These are phyloP conservation scores for Coleophoma eucalyptorum DNA, from an alignment of 2,329 filamentous ascomycete species.

Conservation along the genomic window DNA sequence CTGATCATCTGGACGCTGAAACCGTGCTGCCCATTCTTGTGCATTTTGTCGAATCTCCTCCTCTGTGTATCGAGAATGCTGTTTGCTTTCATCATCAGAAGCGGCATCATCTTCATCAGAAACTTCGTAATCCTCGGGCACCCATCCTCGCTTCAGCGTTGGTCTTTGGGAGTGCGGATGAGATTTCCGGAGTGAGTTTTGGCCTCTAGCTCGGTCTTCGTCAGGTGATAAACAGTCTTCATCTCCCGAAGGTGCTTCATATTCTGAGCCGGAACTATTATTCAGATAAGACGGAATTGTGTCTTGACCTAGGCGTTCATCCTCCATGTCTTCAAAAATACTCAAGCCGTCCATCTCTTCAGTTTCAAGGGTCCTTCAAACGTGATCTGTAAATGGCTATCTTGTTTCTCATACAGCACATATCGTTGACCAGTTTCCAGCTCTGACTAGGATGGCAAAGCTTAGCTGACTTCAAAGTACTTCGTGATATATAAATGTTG, in stretches of 20 bases:
- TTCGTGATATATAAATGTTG: too few species aligned
- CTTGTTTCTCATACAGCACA: too few species aligned
- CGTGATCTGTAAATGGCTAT: slow-evolving; percentile 1
- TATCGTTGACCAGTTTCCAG: too few species aligned
- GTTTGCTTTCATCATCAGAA: neutral
- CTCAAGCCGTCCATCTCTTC: neutral
- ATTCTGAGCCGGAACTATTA: slow-evolving; percentile 23
- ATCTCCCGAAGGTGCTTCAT: slow-evolving; percentile 16
- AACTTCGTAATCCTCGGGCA: neutral
- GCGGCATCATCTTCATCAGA: neutral
- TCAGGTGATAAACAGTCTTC: slow-evolving; percentile 10
- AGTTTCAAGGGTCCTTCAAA: slow-evolving; percentile 6
- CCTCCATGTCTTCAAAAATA: neutral
- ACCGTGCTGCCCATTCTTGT: slow-evolving; percentile 20
- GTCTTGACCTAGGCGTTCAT: slow-evolving; percentile 3
- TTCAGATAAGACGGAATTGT: slow-evolving; percentile 5
- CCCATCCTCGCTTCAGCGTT: neutral
- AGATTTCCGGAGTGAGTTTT: neutral
- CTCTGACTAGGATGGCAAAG: too few species aligned
- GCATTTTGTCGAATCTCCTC: slow-evolving; percentile 14
- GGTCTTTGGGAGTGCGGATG: neutral
- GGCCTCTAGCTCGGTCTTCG: neutral
- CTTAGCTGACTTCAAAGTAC: too few species aligned
- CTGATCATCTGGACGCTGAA: slow-evolving; percentile 15
- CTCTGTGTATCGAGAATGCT: neutral